A percentile compares a stretch with the other conserved stretches of the same genome.
Conservation (phyloP, 2,329 filamentous ascomycete genomes). For the Sporothrix schenckii region DNA sequence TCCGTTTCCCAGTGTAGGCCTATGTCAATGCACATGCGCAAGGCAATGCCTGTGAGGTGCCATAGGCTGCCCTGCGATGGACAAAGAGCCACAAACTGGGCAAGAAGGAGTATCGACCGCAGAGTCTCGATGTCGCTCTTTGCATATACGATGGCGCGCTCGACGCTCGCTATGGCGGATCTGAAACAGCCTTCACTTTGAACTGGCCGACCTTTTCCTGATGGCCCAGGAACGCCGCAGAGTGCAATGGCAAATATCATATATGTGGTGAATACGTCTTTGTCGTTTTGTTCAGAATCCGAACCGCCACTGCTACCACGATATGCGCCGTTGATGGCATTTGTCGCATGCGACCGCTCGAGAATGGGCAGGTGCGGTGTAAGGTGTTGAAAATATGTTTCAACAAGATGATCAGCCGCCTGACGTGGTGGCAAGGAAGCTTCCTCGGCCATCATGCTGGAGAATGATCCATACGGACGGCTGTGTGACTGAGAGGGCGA, state of each 20-base stretch:
- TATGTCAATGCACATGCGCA: slow-evolving; percentile 9
- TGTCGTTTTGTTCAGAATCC: background rate
- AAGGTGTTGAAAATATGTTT: slow-evolving; percentile 1
- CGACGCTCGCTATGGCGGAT: background rate
- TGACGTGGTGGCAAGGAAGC: background rate
- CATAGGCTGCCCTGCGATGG: slow-evolving; percentile 4
- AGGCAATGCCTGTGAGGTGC: background rate
- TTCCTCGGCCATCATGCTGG: slow-evolving; percentile 9
- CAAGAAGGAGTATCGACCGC: background rate
- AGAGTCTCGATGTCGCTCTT: slow-evolving; percentile 4
- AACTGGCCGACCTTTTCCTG: background rate
- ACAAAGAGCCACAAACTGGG: slow-evolving; percentile 5
- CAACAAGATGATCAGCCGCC: background rate
- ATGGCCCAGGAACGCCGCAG: background rate
- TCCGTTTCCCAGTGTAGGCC: slow-evolving; percentile 9
- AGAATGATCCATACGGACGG: background rate
- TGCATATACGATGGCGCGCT: background rate
- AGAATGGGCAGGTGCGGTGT: slow-evolving; percentile 11
- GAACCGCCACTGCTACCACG: too few species aligned
- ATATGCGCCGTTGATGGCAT: background rate
- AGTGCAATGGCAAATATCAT: slow-evolving; percentile 9
- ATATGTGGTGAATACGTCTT: slow-evolving; percentile 3
- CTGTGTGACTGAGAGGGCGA: background rate
- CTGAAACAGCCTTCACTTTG: slow-evolving; percentile 9
- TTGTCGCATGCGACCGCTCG: background rate